Percentiles rank a stretch among this genome's conserved stretches.
Evolutionary conservation across 148 eudicot species (phyloP).

Genomic region (Arctostaphylos glauca): DNA sequence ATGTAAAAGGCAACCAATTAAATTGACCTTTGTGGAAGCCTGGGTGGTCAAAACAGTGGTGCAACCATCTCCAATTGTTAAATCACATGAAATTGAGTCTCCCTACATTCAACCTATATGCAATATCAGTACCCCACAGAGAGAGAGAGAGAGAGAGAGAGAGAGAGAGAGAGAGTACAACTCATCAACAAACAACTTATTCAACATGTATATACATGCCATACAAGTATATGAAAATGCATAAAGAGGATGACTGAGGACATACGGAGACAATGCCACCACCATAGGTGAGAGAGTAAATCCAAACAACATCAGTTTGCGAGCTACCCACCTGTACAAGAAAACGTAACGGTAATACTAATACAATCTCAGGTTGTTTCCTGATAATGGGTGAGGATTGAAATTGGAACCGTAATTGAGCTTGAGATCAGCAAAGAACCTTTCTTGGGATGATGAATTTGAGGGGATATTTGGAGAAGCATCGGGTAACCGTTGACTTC

Average conservation of each 20-base stretch:
- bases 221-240: not conserved
- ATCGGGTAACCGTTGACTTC: slow-evolving; percentile 68
- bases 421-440: slow-evolving; percentile 30
- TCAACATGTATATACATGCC: not conserved
- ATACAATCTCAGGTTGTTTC: not conserved
- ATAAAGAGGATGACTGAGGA: not conserved
- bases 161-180: not conserved
- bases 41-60: slow-evolving; percentile 91
- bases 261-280: slow-evolving; percentile 95
- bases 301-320: slow-evolving; percentile 79
- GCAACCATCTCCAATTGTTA: slow-evolving; percentile 76
- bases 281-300: slow-evolving; percentile 87
- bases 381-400: not conserved
- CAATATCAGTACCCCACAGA: not conserved
- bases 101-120: slow-evolving; percentile 40
- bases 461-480: slow-evolving; percentile 87
- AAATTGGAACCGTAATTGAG: not conserved
- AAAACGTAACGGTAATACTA: slow-evolving; percentile 1
- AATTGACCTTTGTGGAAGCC: slow-evolving; percentile 82
- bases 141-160: not conserved
- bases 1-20: not conserved
- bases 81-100: slow-evolving; percentile 58
- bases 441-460: slow-evolving; percentile 84
- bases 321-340: slow-evolving; percentile 63
- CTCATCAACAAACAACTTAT: slow-evolving; percentile 4